Evolutionary conservation across 78 protist genomes (phyloP), one percentile per base, ranked within the genome.

Genomic region (Tieghemostelium lacteum): DNA sequence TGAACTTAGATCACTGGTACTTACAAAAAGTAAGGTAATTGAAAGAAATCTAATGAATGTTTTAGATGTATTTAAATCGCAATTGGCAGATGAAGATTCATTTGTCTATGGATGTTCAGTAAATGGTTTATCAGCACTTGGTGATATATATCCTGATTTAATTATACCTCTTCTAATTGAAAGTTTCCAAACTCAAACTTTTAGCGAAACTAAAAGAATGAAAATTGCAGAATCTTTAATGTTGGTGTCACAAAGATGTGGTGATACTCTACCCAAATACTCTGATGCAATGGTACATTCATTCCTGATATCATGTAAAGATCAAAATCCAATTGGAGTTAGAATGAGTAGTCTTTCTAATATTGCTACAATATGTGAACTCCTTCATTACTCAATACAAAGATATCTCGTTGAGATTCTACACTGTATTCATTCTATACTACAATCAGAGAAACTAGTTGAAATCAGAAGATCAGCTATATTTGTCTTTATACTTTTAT

Each of bases 211-310:
- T 0, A 73, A 71, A 24, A 76, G 94, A 85, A 69, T 91, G 87
- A 91, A 91, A 36, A 62, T 78, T 34, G 94, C 89, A 45, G 94
- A 91, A 40, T 63, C 94, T 1, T 33, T 91, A n/a, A 64, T 91
- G 7, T 77, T 64, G 39, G 67, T 91, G 5, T 91, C 94, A 2
- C 87, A 91, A 63, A 49, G 94, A 40, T 91, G 88, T 91, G 94
- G 94, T 8, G 94, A 88, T 19, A 31, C 64, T 6, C 54, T 88
- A 37, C 93, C 93, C 10, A 28, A 63, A 0, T 88, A 88, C 36
- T 58, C 76, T 14, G 28, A 16, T 17, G 16, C 10, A 36, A 36
- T 86, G 39, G 73, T 88, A 0, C 57, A 77, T 17, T 54, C 63
- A 3, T 88, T 88, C 85, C 40, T 88, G 12, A 8, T 52, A 1